phyloP scores from a whole-genome alignment of 768 basidiomycete species.

The Fomitopsis serialis region DNA sequence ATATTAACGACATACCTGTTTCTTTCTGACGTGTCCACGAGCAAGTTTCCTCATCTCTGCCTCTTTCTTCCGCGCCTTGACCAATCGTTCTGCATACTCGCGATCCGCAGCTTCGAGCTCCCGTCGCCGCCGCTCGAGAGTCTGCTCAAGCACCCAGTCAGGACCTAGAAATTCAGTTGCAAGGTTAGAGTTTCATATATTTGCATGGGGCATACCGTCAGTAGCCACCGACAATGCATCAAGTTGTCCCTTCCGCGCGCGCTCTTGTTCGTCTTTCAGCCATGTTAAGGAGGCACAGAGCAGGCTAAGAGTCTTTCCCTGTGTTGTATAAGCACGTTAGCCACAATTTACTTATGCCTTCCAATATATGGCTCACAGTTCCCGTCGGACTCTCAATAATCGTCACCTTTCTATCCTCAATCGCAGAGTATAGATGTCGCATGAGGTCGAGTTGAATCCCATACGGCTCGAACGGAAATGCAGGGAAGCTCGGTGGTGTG shows the following conservation, averaged over 20 bases:
- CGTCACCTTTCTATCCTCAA: conserved; percentile 70
- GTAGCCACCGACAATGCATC: conserved; percentile 26
- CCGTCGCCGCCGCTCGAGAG: conserved; percentile 53
- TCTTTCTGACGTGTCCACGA: conserved; percentile 55
- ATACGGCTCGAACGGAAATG: conserved; percentile 64
- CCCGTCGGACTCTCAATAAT: conserved; percentile 90
- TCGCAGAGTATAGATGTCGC: conserved; percentile 76
- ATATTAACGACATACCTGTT: conserved; percentile 41
- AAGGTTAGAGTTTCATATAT: not conserved
- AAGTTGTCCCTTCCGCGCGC: conserved; percentile 63
- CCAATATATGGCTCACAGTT: conserved; percentile 46
- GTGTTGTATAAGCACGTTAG: not conserved
- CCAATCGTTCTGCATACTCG: conserved; percentile 58
- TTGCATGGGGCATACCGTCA: conserved; percentile 13
- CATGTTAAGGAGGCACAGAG: conserved; percentile 74
- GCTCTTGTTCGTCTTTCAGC: conserved; percentile 64
- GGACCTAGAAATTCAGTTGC: conserved; percentile 43
- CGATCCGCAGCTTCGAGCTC: conserved; percentile 65
- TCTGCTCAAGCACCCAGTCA: conserved; percentile 75
- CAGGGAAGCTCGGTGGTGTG: conserved; percentile 63
- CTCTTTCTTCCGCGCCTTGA: conserved; percentile 59
- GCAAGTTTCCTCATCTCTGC: conserved; percentile 47
- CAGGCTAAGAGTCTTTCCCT: conserved; percentile 87
- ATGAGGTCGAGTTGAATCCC: conserved; percentile 83
- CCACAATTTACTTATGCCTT: not conserved